These are phyloP conservation scores for Stephania cephalantha DNA, from an alignment of 164 flowering plant genomes.

Conservation along the genomic window DNA sequence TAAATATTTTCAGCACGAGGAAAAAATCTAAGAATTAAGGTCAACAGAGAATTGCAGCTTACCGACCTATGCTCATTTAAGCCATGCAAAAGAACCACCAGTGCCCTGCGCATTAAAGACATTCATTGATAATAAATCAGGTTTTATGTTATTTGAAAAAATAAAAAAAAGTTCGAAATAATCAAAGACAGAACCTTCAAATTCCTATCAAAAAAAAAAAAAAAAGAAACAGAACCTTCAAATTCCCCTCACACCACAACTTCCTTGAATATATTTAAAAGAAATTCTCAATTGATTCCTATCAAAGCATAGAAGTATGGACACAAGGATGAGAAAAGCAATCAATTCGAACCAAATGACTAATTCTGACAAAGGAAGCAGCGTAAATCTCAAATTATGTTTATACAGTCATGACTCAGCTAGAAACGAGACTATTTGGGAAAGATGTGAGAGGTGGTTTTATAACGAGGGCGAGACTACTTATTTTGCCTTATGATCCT, in stretches of 20 bases:
- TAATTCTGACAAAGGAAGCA: background rate
- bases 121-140: background rate
- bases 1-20: background rate
- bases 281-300: background rate
- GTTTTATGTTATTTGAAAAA: background rate
- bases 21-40: background rate
- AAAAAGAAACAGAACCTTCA: background rate
- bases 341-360: background rate
- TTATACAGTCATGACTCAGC: background rate
- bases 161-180: background rate
- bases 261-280: background rate
- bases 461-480: background rate
- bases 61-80: conserved; percentile 89
- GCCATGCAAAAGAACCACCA: conserved; percentile 80
- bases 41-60: background rate
- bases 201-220: background rate
- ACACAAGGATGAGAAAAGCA: background rate
- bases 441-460: background rate
- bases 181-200: background rate
- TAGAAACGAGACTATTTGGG: background rate
- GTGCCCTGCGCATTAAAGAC: conserved; percentile 45
- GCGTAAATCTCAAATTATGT: background rate
- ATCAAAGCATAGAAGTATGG: background rate
- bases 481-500: background rate
- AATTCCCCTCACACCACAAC: background rate